Evolutionary conservation across 1,139 yeast genomes (phyloP).

Genomic region (Sugiyamaella grinbergsii): DNA sequence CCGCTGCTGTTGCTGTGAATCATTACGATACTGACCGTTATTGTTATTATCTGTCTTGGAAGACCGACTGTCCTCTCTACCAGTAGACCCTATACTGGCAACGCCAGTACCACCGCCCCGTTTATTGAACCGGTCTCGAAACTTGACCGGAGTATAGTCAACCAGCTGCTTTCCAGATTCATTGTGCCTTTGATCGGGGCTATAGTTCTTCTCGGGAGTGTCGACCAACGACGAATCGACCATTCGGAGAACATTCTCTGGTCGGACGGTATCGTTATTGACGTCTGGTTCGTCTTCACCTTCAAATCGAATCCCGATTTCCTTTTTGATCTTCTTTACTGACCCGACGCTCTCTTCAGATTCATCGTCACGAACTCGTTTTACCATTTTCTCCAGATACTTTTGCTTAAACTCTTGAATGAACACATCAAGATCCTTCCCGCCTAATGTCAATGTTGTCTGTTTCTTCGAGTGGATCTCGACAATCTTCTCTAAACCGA

Average conservation of each 20-base stretch:
- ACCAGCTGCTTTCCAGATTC: constrained; percentile 11
- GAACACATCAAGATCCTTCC: constrained; percentile 22
- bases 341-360: constrained; percentile 25
- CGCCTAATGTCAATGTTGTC: constrained; percentile 30
- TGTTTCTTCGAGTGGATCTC: constrained; percentile 15
- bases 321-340: constrained; percentile 32
- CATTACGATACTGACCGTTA: constrained; percentile 2
- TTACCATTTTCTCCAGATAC: constrained; percentile 26
- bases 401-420: constrained; percentile 18
- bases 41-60: neutral
- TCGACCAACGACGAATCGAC: constrained; percentile 46
- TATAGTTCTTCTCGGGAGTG: constrained; percentile 37
- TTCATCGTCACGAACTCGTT: constrained; percentile 33
- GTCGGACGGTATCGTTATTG: constrained; percentile 38
- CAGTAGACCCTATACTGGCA: neutral
- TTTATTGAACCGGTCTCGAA: constrained; percentile 10
- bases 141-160: constrained; percentile 17
- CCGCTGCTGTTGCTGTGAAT: neutral
- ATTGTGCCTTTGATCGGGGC: constrained; percentile 5
- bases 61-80: neutral
- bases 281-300: constrained; percentile 37
- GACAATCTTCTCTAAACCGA: constrained; percentile 28
- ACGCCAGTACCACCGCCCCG: neutral
- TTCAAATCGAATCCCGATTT: constrained; percentile 30
- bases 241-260: constrained; percentile 46